phyloP scores from a whole-genome alignment of 2,329 filamentous ascomycete genomes.

The Penicillium sp. region DNA sequence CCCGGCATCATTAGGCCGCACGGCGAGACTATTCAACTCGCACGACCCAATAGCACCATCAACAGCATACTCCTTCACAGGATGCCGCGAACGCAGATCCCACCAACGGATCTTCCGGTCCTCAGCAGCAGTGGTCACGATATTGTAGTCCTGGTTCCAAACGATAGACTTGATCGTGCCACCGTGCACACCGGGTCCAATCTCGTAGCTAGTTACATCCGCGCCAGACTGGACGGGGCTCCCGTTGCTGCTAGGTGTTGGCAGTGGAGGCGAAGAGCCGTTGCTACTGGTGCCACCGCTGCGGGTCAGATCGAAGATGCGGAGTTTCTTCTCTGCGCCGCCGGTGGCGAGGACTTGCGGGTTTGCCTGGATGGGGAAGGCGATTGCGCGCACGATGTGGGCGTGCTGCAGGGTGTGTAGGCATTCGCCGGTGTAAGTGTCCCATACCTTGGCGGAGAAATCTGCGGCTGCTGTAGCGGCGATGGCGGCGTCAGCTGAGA shows the following conservation, averaged over 20 bases:
- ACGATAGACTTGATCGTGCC: conserved; percentile 95
- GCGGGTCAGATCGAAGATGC: conserved; percentile 84
- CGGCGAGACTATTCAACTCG: conserved; percentile 77
- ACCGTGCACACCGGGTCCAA: conserved; percentile 81
- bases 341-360: conserved; percentile 87
- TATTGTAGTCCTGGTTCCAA: conserved; percentile 87
- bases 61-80: conserved; percentile 77
- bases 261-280: conserved; percentile 47
- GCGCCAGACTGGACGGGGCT: conserved; percentile 42
- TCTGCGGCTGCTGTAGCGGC: conserved; percentile 95
- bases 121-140: conserved; percentile 86
- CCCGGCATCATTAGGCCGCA: conserved; percentile 66
- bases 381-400: conserved; percentile 93
- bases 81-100: conserved; percentile 77
- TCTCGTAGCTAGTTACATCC: conserved; percentile 74
- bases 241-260: conserved; percentile 37
- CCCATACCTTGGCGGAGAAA: conserved; percentile 97
- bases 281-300: conserved; percentile 43
- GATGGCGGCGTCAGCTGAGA: conserved; percentile 84
- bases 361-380: conserved; percentile 80
- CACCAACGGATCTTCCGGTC: conserved; percentile 96
- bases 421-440: conserved; percentile 91
- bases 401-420: conserved; percentile 86
- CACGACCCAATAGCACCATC: conserved; percentile 90
- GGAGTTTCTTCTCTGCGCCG: conserved; percentile 94